Evolutionary conservation across 2,329 filamentous ascomycete species (phyloP).

Genomic region (Clonostachys chloroleuca): DNA sequence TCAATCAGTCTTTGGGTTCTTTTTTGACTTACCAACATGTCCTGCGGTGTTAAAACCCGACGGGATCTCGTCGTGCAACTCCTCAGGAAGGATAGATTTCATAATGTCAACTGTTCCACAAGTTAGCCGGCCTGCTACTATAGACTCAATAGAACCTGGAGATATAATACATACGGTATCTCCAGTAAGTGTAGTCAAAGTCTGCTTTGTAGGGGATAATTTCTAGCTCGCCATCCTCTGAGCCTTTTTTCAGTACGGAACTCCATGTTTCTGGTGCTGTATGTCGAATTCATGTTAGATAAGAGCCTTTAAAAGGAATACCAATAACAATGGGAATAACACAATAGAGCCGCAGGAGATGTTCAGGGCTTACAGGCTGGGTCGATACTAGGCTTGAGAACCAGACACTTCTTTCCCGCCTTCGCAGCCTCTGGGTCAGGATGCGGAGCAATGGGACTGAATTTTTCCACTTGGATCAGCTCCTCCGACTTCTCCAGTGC

Average conservation of each 20-base stretch:
- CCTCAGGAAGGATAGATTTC: conserved; percentile 72
- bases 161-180: conserved; percentile 54
- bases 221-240: conserved; percentile 62
- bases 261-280: conserved; percentile 69
- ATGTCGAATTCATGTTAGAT: not conserved
- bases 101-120: conserved; percentile 69
- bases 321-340: no score
- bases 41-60: conserved; percentile 85
- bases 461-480: conserved; percentile 57
- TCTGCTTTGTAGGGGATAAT: conserved; percentile 72
- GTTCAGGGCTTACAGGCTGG: conserved; percentile 34
- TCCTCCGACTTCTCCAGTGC: conserved; percentile 63
- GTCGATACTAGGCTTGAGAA: conserved; percentile 54
- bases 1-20: no score
- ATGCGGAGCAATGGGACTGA: conserved; percentile 59
- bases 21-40: conserved; percentile 74
- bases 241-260: conserved; percentile 60
- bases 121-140: conserved; percentile 8
- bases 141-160: not conserved
- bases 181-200: conserved; percentile 84
- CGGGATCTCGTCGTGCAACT: conserved; percentile 75
- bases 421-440: conserved; percentile 50
- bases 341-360: not conserved
- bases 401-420: conserved; percentile 56
- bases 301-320: not conserved